phyloP scores from a whole-genome alignment of 2,329 filamentous ascomycete genomes.

The Penicillium sp. region DNA sequence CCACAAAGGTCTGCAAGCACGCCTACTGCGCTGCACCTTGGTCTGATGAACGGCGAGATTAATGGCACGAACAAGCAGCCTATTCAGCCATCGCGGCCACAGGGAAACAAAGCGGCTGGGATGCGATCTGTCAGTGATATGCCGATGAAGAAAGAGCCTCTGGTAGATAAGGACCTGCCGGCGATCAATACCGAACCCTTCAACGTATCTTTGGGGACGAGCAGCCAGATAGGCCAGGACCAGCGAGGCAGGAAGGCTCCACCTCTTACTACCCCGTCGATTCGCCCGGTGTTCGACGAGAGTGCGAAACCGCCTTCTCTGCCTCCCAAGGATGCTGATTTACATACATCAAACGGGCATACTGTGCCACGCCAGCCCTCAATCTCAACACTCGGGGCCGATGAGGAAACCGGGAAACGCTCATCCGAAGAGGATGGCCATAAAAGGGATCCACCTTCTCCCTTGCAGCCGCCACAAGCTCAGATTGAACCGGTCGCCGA shows the following conservation, averaged over 20 bases:
- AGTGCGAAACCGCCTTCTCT: constrained; percentile 5
- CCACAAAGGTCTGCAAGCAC: constrained; percentile 4
- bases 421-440: constrained; percentile 3
- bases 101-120: background rate
- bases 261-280: constrained; percentile 7
- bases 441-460: constrained; percentile 20
- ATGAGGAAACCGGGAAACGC: constrained; percentile 10
- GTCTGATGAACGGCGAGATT: background rate
- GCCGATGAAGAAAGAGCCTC: background rate
- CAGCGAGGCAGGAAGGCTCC: background rate
- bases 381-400: constrained; percentile 28
- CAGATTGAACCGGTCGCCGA: background rate
- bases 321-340: constrained; percentile 10
- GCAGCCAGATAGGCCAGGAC: background rate
- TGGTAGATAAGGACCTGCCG: constrained; percentile 9
- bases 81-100: background rate
- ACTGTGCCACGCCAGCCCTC: constrained; percentile 20
- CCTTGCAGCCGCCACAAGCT: constrained; percentile 7
- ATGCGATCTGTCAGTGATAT: background rate
- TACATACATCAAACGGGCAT: constrained; percentile 9
- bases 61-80: background rate
- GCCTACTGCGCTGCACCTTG: background rate
- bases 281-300: constrained; percentile 17
- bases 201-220: background rate
- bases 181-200: constrained; percentile 6